phyloP scores from a whole-genome alignment of 177 flowering plant species.

The Vitis hybrid region DNA sequence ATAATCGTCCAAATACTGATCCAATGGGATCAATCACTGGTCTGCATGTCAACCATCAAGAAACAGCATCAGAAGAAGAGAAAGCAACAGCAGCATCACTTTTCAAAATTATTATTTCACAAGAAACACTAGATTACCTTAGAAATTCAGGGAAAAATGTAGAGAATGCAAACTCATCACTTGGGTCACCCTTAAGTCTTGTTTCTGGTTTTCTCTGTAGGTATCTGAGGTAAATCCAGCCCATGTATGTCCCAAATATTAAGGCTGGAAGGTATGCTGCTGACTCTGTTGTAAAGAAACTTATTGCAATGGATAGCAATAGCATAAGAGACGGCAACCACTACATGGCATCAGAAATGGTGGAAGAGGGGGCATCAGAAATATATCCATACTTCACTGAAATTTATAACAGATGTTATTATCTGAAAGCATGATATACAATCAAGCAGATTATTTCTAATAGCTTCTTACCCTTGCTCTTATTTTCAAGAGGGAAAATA shows the following conservation, averaged over 20 bases:
- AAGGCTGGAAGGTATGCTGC: slow-evolving; percentile 74
- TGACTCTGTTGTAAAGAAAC: slow-evolving; percentile 65
- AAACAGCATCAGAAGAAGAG: slow-evolving; percentile 5
- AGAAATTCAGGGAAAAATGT: slow-evolving; percentile 87
- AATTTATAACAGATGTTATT: slow-evolving; percentile 2
- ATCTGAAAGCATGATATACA: neutral
- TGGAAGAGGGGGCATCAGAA: slow-evolving; percentile 6
- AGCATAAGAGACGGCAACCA: slow-evolving; percentile 84
- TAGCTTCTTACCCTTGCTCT: slow-evolving; percentile 70
- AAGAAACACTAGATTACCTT: slow-evolving; percentile 40
- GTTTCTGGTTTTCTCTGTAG: slow-evolving; percentile 82
- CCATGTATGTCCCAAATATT: slow-evolving; percentile 79
- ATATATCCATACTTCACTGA: neutral
- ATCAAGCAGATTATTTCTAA: neutral
- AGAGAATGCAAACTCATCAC: slow-evolving; percentile 92
- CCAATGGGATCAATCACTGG: slow-evolving; percentile 89
- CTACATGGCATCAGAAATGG: slow-evolving; percentile 39
- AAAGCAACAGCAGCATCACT: neutral
- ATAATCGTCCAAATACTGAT: slow-evolving; percentile 65
- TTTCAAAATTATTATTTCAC: neutral
- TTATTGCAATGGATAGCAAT: slow-evolving; percentile 49
- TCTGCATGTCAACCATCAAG: slow-evolving; percentile 42
- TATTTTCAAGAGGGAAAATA: slow-evolving; percentile 39
- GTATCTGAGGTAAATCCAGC: slow-evolving; percentile 96
- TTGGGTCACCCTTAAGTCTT: slow-evolving; percentile 83